phyloP scores from a whole-genome alignment of 2,329 filamentous ascomycete species.

The Catunica adiposa region DNA sequence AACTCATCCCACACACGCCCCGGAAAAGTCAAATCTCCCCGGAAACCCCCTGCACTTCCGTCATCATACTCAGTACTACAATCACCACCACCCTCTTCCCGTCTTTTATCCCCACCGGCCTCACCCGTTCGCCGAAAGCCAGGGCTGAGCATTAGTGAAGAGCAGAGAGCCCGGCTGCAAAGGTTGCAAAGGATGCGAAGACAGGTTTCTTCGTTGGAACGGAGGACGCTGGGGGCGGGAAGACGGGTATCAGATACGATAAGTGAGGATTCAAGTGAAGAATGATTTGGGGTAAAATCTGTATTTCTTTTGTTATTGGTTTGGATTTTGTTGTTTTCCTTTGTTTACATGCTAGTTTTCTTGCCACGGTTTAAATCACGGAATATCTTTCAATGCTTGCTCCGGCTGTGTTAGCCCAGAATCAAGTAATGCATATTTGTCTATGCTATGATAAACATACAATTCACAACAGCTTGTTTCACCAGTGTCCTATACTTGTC shows the following conservation, averaged over 20 bases:
- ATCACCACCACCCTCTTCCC: background rate
- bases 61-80: background rate
- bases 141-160: background rate
- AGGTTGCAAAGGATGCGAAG: background rate
- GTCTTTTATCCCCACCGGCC: background rate
- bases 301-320: background rate
- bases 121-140: background rate
- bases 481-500: too few species aligned
- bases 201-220: background rate
- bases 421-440: too few species aligned
- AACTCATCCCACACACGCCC: too few species aligned
- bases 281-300: background rate
- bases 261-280: background rate
- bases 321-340: background rate
- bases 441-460: too few species aligned
- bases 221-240: background rate
- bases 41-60: background rate
- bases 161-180: constrained; percentile 1
- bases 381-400: too few species aligned
- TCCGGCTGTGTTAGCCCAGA: too few species aligned
- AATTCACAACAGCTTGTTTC: too few species aligned
- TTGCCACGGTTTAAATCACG: too few species aligned
- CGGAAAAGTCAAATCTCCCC: background rate
- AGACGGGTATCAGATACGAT: constrained; percentile 3
- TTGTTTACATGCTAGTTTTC: background rate